Conservation (phyloP, 1,139 yeast species). For the Nakaseomyces kungkrabaensis region DNA sequence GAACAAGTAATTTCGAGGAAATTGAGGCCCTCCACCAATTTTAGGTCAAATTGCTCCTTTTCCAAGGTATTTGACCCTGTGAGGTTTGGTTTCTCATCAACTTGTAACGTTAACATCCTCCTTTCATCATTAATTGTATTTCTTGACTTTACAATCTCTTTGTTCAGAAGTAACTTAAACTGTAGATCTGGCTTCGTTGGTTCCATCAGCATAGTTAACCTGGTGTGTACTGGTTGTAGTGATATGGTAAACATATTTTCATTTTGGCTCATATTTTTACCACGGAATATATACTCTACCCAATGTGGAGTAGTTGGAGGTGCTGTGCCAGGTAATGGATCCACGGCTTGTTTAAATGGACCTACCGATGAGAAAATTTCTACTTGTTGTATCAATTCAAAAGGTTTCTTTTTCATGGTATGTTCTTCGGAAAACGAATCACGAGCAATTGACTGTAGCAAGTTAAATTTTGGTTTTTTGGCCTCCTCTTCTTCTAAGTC, state of each 20-base stretch:
- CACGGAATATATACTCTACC: constrained; percentile 25
- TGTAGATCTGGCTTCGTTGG: constrained; percentile 10
- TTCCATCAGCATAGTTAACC: constrained; percentile 11
- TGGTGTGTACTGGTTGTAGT: constrained; percentile 25
- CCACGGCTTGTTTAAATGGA: constrained; percentile 23
- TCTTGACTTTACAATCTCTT: constrained; percentile 15
- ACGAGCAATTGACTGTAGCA: constrained; percentile 19
- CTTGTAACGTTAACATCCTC: not conserved
- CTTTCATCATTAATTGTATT: constrained; percentile 4
- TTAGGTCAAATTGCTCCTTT: constrained; percentile 20
- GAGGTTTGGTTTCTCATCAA: constrained; percentile 5
- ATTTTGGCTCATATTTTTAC: constrained; percentile 18
- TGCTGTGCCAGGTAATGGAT: constrained; percentile 23
- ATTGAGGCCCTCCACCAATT: constrained; percentile 26
- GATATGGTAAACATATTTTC: constrained; percentile 24
- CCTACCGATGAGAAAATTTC: constrained; percentile 22
- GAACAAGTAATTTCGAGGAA: constrained; percentile 19
- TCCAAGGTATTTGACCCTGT: constrained; percentile 4
- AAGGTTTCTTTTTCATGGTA: constrained; percentile 16
- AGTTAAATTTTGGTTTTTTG: constrained; percentile 21
- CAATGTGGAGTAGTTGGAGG: constrained; percentile 25
- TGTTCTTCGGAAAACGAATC: constrained; percentile 16
- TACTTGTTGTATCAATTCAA: constrained; percentile 17
- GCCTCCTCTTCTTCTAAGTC: constrained; percentile 14
- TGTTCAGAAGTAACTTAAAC: constrained; percentile 18